These are phyloP conservation scores for Bathelium albidoporum DNA, from an alignment of 495 filamentous ascomycete species.

Conservation along the genomic window DNA sequence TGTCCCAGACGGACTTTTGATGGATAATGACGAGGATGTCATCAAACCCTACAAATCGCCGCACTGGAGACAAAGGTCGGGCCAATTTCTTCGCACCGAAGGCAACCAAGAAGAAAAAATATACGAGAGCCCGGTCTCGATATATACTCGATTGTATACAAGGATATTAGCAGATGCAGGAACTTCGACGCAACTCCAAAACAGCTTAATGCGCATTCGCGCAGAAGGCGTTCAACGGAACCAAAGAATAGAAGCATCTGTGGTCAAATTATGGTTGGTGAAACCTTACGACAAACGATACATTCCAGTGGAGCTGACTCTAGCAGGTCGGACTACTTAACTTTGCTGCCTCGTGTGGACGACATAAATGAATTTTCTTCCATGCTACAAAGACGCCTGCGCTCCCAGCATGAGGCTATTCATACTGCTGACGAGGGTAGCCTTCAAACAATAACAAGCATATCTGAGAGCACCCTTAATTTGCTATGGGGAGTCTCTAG, in stretches of 20 bases:
- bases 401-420: neutral
- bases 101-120: too few species aligned
- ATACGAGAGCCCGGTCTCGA: neutral
- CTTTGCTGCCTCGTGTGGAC: neutral
- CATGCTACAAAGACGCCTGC: neutral
- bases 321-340: neutral
- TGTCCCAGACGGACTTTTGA: neutral
- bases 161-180: conserved; percentile 2
- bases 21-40: conserved; percentile 13
- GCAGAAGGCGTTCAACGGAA: neutral
- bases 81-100: neutral
- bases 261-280: neutral
- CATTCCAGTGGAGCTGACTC: neutral
- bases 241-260: neutral
- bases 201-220: neutral
- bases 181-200: neutral
- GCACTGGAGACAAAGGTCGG: neutral
- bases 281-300: neutral
- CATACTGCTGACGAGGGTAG: neutral
- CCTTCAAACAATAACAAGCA: too few species aligned
- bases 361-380: neutral
- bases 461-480: neutral
- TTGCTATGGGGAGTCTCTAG: neutral
- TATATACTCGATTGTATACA: neutral
- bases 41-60: neutral